Evolutionary conservation across 305 asterid genomes (phyloP).

Genomic region (Plantago lanceolata): DNA sequence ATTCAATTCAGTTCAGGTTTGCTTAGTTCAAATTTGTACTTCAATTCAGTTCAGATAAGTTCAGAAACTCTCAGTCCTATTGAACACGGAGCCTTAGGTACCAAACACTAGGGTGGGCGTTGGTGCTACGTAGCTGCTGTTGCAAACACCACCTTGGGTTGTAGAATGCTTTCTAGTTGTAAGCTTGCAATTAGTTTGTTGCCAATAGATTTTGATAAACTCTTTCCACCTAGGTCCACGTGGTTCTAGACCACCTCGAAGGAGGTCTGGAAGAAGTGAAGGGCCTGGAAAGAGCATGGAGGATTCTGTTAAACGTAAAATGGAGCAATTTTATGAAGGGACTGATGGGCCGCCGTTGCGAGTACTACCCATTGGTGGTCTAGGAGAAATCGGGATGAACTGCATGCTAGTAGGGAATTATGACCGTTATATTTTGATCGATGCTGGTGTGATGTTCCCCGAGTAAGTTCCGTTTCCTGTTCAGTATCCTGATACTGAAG

Average conservation of each 20-base stretch:
- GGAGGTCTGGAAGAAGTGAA: slow-evolving; percentile 57
- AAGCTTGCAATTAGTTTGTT: neutral
- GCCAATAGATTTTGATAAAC: slow-evolving; percentile 13
- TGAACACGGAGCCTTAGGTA: too few species aligned
- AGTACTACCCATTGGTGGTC: slow-evolving; percentile 90
- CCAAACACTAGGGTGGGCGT: too few species aligned
- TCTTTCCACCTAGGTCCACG: slow-evolving; percentile 38
- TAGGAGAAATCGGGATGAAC: slow-evolving; percentile 99
- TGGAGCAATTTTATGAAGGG: slow-evolving; percentile 98
- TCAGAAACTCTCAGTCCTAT: too few species aligned
- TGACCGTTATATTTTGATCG: slow-evolving; percentile 90
- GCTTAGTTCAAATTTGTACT: too few species aligned
- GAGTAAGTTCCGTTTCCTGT: slow-evolving; percentile 47
- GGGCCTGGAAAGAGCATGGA: slow-evolving; percentile 93
- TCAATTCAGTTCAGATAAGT: too few species aligned
- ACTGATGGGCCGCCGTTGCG: slow-evolving; percentile 91
- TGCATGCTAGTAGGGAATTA: slow-evolving; percentile 98
- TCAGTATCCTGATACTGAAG: neutral
- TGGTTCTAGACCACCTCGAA: slow-evolving; percentile 48
- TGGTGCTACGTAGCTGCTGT: neutral
- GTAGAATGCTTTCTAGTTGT: slow-evolving; percentile 7
- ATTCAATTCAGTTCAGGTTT: too few species aligned
- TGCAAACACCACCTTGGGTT: neutral
- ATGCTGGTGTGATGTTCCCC: slow-evolving; percentile 98
- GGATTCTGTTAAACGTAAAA: slow-evolving; percentile 86